Conservation (phyloP, 768 basidiomycete species). For the Sistotremastrum niveocremeum region DNA sequence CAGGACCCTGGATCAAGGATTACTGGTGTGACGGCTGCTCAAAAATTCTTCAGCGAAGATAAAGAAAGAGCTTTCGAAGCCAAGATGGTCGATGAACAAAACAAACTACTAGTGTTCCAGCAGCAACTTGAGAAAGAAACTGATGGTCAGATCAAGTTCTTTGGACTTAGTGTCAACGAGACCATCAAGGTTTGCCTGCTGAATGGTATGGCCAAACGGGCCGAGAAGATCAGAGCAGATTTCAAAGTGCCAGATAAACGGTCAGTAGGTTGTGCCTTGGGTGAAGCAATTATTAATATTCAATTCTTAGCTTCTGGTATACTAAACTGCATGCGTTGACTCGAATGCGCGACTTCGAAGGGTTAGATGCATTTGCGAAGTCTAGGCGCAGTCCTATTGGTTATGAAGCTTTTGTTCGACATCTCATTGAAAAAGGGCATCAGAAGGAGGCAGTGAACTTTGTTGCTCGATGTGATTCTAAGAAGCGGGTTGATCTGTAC, state of each 20-base stretch:
- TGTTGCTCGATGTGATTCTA: constrained; percentile 74
- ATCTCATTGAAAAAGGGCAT: constrained; percentile 63
- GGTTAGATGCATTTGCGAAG: constrained; percentile 72
- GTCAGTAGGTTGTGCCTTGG: constrained; percentile 25
- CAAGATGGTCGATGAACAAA: constrained; percentile 90
- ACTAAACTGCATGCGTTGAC: constrained; percentile 77
- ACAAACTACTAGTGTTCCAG: constrained; percentile 63
- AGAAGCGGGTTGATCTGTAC: constrained; percentile 74
- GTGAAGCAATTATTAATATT: not conserved
- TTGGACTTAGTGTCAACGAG: constrained; percentile 75
- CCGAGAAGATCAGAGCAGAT: constrained; percentile 78
- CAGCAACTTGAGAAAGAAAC: constrained; percentile 81
- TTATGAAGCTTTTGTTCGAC: constrained; percentile 80
- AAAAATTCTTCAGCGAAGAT: constrained; percentile 91
- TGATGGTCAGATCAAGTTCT: constrained; percentile 64
- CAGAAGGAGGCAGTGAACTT: constrained; percentile 63
- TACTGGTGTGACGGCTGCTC: constrained; percentile 61
- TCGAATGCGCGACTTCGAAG: constrained; percentile 71
- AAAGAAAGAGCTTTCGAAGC: constrained; percentile 86
- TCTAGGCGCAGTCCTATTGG: constrained; percentile 90
- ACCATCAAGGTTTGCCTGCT: constrained; percentile 69
- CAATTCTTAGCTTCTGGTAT: constrained; percentile 71
- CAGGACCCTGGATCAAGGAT: constrained; percentile 68
- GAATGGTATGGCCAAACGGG: constrained; percentile 72
- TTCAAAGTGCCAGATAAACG: constrained; percentile 94